Base-by-base conservation (phyloP, 768 basidiomycete species). In the Candolleomyces efflorescens region DNA sequence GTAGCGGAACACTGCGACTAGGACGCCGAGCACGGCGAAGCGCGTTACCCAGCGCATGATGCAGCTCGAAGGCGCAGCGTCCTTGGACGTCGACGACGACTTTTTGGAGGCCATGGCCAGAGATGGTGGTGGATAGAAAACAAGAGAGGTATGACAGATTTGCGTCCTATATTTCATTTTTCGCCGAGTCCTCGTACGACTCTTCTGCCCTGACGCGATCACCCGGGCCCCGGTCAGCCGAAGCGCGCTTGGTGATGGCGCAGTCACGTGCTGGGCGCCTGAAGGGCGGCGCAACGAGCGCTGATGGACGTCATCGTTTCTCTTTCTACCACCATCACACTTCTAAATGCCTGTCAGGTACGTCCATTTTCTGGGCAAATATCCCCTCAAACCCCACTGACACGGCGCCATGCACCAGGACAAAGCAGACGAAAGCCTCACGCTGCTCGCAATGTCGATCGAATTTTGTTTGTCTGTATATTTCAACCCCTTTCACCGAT, bases 1-100 rank as follows among this genome's bases (percentile, higher is more conserved):
- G 74, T 75, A 83, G 18, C 75, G 62, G 50, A 76, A 84, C 3
- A 74, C 61, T 7, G 72, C 71, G 36, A 78, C 61, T 20, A 82
- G 59, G 15, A 78, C 56, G 0, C 68, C 52, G 11, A 77, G 56
- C 0, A 75, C 32, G 0, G 64, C 64, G 3, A 77, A 57, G 32
- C 78, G 75, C 26, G 66, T 69, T 20, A 61, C 64, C 80, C 80
- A 81, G 60, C 67, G 74, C 49, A 66, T 48, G 45, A 67, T 53
- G 53, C 59, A 67, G 58, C 54, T 64, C 5, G 63, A 41, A 5
- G 58, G 15, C 15, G 56, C 11, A 17, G 63, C 0, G 43, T 60
- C 60, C 15, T 58, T 18, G 36, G 48, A 20, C 58, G 38, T 55
- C 56, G 41, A 47, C 56, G 52, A 43, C n/a, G 43, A 44, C 50